Evolutionary conservation across 768 basidiomycete genomes (phyloP), one percentile per base, ranked within the genome.

Genomic region (Tephrocybe sp.): DNA sequence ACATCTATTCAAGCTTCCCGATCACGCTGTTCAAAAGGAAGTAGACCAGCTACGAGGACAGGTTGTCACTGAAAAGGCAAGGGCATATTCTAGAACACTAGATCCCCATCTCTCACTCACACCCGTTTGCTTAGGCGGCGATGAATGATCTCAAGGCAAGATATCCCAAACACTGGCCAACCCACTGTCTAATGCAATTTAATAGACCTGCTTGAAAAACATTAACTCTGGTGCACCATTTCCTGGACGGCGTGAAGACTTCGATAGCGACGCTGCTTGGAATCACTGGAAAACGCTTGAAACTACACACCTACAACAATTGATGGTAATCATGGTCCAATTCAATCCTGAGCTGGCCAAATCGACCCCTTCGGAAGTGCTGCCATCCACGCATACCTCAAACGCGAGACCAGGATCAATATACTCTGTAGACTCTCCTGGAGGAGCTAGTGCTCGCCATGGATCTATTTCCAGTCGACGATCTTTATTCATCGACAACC

Each of bases 201-300:
- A 22, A 13, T 53, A 94, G 89, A 89, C 88, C 28, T 94, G 89
- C 63, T 72, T 98, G 46, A 96, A 96, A 72, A 90, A 92, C 55
- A 88, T 98, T 62, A 90, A 87, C 46, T 86, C 88, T 12, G 88
- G 91, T 21, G 76, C 79, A 11, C 71, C 87, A 1, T 95, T 95
- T 62, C 93, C 94, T 1, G 92, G 89, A 16, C 80, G 86, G 43
- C 77, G 88, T 55, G 86, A 91, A 54, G 94, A 98, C 64, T 98
- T 98, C 61, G 80, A 84, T 27, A 85, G 67, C 46, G 89, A 92
- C 5, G 80, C 82, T 2, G 90, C 89, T 0, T 98, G 89, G 83
- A 78, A 83, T 26, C 77, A 88, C 27, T 98, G 93, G 91, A 79
- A 82, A 41, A 80, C 84, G 1, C 67, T 83, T 15, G 96, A 98